Evolutionary conservation across 768 basidiomycete species (phyloP).

Genomic region (Auriscalpium orientale): DNA sequence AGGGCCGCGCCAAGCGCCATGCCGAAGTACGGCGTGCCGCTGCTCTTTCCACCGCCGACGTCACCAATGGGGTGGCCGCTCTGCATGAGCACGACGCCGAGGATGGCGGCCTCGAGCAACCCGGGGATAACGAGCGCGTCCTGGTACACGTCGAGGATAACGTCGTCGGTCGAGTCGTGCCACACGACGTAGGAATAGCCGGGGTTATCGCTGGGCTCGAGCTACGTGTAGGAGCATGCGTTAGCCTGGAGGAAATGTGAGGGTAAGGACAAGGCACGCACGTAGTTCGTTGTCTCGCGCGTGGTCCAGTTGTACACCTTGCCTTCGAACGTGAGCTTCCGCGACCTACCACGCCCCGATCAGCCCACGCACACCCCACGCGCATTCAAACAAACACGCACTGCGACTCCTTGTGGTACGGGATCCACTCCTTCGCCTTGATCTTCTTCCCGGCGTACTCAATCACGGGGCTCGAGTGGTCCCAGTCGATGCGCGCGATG

Average conservation of each 20-base stretch:
- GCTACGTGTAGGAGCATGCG: not conserved
- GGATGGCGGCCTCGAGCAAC: constrained; percentile 12
- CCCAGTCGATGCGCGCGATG: constrained; percentile 8
- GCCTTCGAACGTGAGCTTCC: not conserved
- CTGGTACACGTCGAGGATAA: constrained; percentile 4
- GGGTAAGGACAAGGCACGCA: not conserved
- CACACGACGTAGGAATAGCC: not conserved
- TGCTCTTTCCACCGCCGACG: not conserved
- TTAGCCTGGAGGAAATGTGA: not conserved
- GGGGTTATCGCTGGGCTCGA: not conserved
- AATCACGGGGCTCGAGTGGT: constrained; percentile 3
- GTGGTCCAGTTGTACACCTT: constrained; percentile 3
- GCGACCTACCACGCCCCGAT: not conserved
- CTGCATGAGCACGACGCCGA: constrained; percentile 12
- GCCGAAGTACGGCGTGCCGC: not conserved
- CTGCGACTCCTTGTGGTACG: not conserved
- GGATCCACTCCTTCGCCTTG: constrained; percentile 9
- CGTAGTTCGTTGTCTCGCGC: not conserved
- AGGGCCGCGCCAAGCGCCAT: not conserved
- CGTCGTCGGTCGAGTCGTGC: not conserved
- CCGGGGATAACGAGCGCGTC: constrained; percentile 1
- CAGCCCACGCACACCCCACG: not conserved
- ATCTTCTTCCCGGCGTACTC: constrained; percentile 3
- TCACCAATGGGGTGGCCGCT: constrained; percentile 12
- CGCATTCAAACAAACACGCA: not conserved